Conservation (phyloP, 2,329 filamentous ascomycete genomes). For the Aspergillus oerlinghausenensis region DNA sequence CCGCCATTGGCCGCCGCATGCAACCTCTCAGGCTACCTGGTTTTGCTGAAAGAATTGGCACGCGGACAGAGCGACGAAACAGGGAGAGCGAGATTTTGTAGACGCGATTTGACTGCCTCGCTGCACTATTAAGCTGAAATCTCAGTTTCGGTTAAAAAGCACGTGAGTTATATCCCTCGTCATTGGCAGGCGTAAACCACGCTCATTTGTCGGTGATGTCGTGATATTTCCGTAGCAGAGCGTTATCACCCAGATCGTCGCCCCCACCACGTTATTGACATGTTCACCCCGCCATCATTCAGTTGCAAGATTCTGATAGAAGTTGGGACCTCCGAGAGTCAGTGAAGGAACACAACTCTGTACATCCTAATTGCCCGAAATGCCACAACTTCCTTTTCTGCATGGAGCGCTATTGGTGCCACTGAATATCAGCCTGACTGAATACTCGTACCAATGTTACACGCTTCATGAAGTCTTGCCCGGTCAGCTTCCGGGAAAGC, state of each 20-base stretch:
- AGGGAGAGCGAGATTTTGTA: not conserved
- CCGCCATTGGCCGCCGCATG: not conserved
- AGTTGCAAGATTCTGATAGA: not conserved
- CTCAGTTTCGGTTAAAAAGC: not conserved
- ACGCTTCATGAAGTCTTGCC: not conserved
- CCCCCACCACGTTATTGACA: not conserved
- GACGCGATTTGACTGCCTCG: not conserved
- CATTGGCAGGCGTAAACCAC: not conserved
- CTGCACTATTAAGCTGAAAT: not conserved
- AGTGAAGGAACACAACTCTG: not conserved
- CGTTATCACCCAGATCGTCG: not conserved
- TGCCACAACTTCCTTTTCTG: not conserved
- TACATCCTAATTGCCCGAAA: not conserved
- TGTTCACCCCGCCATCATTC: not conserved
- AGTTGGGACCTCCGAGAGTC: not conserved
- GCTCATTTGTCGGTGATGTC: not conserved
- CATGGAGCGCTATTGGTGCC: too few species aligned
- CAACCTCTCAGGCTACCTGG: not conserved
- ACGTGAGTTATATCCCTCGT: not conserved
- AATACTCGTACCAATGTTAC: not conserved
- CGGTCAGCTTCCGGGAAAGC: not conserved
- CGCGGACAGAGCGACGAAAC: not conserved
- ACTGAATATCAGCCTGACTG: not conserved
- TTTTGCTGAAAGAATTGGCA: not conserved
- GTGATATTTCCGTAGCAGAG: not conserved